A percentile compares a stretch with the other conserved stretches of the same genome.
Evolutionary conservation across 2,329 filamentous ascomycete species (phyloP).

Genomic region (Aspergillus ruber): DNA sequence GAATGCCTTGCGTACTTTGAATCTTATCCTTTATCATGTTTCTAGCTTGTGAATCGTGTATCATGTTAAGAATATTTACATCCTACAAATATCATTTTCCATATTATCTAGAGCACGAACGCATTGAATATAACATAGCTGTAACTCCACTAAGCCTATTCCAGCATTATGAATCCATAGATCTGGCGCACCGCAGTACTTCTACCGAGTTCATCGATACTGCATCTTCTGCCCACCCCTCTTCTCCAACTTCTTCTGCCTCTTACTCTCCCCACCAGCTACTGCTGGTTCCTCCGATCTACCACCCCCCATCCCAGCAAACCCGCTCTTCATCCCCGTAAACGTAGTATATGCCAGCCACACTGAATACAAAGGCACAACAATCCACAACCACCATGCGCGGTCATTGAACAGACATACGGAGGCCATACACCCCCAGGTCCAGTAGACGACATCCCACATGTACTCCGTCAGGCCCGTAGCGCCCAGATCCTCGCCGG

Average conservation of each 20-base stretch:
- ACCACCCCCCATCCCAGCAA: conserved; percentile 37
- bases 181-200: neutral
- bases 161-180: neutral
- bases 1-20: conserved; percentile 2
- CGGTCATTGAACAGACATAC: conserved; percentile 75
- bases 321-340: conserved; percentile 40
- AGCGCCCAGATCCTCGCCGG: conserved; percentile 83
- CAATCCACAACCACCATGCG: conserved; percentile 60
- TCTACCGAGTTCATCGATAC: conserved; percentile 29
- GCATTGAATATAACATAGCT: no score
- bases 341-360: conserved; percentile 43
- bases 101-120: no score
- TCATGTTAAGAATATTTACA: no score
- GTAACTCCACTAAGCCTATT: neutral
- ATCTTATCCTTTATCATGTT: neutral
- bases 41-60: neutral
- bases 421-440: conserved; percentile 69
- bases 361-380: conserved; percentile 43
- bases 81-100: no score
- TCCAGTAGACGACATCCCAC: conserved; percentile 96
- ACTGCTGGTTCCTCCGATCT: conserved; percentile 6
- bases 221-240: conserved; percentile 40
- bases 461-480: conserved; percentile 92
- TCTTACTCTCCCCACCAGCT: conserved; percentile 39
- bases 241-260: conserved; percentile 50